Conservation (phyloP, 495 filamentous ascomycete species). For the Penicillium verhagenii region DNA sequence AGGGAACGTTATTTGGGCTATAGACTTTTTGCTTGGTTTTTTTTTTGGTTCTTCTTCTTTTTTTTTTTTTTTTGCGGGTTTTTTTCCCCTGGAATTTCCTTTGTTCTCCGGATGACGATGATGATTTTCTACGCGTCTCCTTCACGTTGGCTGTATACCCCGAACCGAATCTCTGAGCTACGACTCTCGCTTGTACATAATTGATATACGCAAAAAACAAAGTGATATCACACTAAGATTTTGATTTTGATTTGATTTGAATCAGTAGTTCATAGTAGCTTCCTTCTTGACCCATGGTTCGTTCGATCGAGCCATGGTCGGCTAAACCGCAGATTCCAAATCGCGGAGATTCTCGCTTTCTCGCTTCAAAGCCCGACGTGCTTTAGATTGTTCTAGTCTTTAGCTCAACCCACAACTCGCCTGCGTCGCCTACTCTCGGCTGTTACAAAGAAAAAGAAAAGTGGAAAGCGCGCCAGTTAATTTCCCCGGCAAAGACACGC, state of each 20-base stretch:
- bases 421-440: neutral
- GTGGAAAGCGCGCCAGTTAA: neutral
- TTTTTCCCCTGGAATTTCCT: too few species aligned
- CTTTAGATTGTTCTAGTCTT: too few species aligned
- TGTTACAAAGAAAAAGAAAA: neutral
- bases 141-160: conserved; percentile 16
- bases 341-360: neutral
- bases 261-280: too few species aligned
- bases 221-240: too few species aligned
- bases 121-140: conserved; percentile 13
- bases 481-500: too few species aligned
- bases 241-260: neutral
- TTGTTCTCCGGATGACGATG: conserved; percentile 12
- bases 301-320: neutral
- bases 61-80: conserved; percentile 2
- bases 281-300: neutral
- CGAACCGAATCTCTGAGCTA: neutral
- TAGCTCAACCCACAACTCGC: neutral
- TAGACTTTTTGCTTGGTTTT: neutral
- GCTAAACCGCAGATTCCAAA: neutral
- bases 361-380: too few species aligned
- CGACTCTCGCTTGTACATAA: conserved; percentile 6
- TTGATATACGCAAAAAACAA: neutral
- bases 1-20: neutral
- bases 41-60: neutral